These are phyloP conservation scores for Spinellus fusiger DNA, from an alignment of 192 early-diverging fungal genomes.

Conservation along the genomic window DNA sequence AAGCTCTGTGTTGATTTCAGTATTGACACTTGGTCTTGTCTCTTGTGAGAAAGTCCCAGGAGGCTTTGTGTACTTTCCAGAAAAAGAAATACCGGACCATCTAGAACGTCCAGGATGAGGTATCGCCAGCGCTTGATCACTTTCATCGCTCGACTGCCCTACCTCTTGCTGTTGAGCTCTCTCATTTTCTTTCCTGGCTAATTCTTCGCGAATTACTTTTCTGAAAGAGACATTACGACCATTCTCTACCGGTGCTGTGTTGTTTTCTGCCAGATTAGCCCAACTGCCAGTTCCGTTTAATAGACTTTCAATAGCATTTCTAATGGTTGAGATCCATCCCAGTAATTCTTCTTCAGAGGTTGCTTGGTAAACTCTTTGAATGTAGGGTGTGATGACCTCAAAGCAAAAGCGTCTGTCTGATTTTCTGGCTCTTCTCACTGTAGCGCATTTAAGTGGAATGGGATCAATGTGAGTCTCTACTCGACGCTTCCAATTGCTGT, in stretches of 20 bases:
- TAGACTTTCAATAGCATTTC: slow-evolving; percentile 63
- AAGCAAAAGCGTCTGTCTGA: slow-evolving; percentile 66
- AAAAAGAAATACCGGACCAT: slow-evolving; percentile 13
- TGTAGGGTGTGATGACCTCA: slow-evolving; percentile 60
- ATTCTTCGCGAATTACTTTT: background rate
- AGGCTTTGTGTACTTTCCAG: background rate
- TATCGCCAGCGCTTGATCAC: slow-evolving; percentile 2
- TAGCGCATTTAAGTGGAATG: slow-evolving; percentile 59
- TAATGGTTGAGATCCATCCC: slow-evolving; percentile 61
- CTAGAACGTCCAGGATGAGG: slow-evolving; percentile 6
- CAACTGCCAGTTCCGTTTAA: slow-evolving; percentile 41
- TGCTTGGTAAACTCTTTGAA: slow-evolving; percentile 62
- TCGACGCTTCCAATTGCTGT: slow-evolving; percentile 61
- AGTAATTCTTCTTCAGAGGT: slow-evolving; percentile 59
- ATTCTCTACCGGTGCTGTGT: slow-evolving; percentile 54
- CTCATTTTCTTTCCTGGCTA: background rate
- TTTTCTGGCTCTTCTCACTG: slow-evolving; percentile 60
- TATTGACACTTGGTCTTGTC: slow-evolving; percentile 2
- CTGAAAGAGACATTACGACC: slow-evolving; percentile 7
- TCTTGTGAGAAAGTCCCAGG: background rate
- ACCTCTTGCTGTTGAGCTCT: background rate
- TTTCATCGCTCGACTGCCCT: slow-evolving; percentile 1
- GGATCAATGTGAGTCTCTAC: slow-evolving; percentile 53
- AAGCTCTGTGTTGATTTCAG: slow-evolving; percentile 4
- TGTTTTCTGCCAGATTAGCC: slow-evolving; percentile 10